These are phyloP conservation scores for Hericium rajendrae DNA, from an alignment of 768 basidiomycete genomes.

Conservation along the genomic window DNA sequence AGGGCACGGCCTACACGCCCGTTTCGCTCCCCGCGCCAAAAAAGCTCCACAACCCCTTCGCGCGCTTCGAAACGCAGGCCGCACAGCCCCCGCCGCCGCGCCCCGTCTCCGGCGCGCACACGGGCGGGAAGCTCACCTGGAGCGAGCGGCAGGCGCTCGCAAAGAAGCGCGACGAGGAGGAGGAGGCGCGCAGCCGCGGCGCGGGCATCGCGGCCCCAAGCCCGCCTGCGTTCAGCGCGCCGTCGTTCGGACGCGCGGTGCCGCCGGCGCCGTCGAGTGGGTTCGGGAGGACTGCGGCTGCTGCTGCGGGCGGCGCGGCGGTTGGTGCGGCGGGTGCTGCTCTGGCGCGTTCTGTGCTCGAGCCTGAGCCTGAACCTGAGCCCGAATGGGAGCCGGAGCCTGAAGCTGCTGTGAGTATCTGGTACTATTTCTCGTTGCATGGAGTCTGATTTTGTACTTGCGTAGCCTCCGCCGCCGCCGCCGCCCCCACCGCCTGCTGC, in stretches of 20 bases:
- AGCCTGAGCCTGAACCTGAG: constrained; percentile 2
- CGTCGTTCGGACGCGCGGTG: constrained; percentile 7
- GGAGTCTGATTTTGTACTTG: constrained; percentile 6
- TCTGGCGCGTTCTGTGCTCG: background rate
- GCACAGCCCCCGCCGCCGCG: constrained; percentile 17
- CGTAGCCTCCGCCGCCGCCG: constrained; percentile 25
- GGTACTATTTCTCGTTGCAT: too few relatives aligned
- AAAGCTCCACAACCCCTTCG: constrained; percentile 81
- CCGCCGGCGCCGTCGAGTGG: constrained; percentile 3
- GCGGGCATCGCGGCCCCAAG: constrained; percentile 36
- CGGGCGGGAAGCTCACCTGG: constrained; percentile 82
- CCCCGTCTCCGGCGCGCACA: constrained; percentile 15
- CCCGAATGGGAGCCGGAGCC: background rate
- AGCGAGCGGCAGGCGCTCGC: constrained; percentile 86
- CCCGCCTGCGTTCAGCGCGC: constrained; percentile 10
- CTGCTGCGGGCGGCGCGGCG: constrained; percentile 20
- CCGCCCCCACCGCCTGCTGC: constrained; percentile 20
- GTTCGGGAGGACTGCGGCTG: constrained; percentile 24
- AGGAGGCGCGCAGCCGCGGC: constrained; percentile 52
- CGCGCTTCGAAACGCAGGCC: constrained; percentile 37
- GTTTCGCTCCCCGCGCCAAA: constrained; percentile 78
- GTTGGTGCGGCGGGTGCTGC: background rate
- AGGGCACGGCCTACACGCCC: constrained; percentile 80
- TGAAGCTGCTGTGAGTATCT: constrained; percentile 1
- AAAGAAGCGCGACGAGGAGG: constrained; percentile 78